Conservation (phyloP, 106 monocot genomes). For the Agapanthus africanus region DNA sequence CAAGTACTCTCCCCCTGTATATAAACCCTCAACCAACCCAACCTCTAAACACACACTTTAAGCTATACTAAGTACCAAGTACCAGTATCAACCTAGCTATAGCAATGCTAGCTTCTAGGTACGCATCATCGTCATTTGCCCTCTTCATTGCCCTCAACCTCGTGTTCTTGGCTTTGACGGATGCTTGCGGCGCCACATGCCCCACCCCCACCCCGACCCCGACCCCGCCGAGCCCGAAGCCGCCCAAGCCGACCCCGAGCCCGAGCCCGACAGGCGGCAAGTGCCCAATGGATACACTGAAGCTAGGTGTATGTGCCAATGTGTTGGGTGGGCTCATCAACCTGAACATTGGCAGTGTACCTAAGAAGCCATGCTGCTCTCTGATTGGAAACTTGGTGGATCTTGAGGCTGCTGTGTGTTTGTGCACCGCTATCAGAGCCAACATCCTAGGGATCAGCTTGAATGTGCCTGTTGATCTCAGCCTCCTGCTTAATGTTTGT, state of each 20-base stretch:
- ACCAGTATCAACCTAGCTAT: too few relatives aligned
- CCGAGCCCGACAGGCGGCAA: background rate
- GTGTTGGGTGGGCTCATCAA: slow-evolving; percentile 10
- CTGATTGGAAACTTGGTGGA: slow-evolving; percentile 11
- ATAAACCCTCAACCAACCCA: too few relatives aligned
- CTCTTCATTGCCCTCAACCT: slow-evolving; percentile 3
- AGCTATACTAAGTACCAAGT: too few relatives aligned
- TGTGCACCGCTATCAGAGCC: slow-evolving; percentile 12
- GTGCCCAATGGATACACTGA: slow-evolving; percentile 12
- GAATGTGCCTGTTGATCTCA: slow-evolving; percentile 13
- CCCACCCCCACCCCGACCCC: background rate
- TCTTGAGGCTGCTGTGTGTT: slow-evolving; percentile 16
- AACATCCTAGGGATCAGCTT: slow-evolving; percentile 13
- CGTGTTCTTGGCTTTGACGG: background rate
- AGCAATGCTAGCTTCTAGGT: too few relatives aligned
- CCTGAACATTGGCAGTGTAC: background rate
- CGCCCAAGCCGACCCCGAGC: background rate
- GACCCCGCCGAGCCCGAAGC: background rate
- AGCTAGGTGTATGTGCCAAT: slow-evolving; percentile 14
- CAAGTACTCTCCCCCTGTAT: too few relatives aligned
- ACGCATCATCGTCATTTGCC: too few relatives aligned
- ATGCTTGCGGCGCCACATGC: background rate
- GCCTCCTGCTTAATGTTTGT: slow-evolving; percentile 14
- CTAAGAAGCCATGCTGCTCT: slow-evolving; percentile 16
- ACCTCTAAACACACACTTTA: too few relatives aligned